Evolutionary conservation across 2,329 filamentous ascomycete genomes (phyloP).

Genomic region (Arthrobotrys pseudoclavata): DNA sequence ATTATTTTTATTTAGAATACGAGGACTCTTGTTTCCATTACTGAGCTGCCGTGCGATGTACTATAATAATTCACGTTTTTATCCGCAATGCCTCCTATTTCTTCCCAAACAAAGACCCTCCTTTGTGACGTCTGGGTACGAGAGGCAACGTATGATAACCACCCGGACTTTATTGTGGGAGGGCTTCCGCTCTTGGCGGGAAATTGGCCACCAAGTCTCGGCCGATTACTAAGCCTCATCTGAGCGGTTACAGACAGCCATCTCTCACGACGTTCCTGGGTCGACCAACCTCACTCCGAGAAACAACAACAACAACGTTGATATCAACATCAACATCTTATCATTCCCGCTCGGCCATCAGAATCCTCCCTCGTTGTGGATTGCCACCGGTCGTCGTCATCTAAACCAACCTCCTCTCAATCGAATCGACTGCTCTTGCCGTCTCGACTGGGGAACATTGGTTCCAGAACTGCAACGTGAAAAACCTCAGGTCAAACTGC

Average conservation of each 20-base stretch:
- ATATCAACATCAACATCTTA: constrained; percentile 2
- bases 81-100: no score
- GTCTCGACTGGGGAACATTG: background rate
- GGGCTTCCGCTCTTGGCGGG: background rate
- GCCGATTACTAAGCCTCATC: constrained; percentile 43
- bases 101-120: no score
- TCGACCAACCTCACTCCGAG: background rate
- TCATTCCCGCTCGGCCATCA: background rate
- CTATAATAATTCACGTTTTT: constrained; percentile 40
- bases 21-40: constrained; percentile 55
- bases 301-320: background rate
- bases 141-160: no score
- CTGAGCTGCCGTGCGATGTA: constrained; percentile 34
- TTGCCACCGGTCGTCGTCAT: background rate
- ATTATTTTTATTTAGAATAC: constrained; percentile 43
- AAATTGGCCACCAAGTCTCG: constrained; percentile 26
- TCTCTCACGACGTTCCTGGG: background rate
- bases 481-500: constrained; percentile 25
- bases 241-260: constrained; percentile 1
- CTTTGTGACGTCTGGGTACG: no score
- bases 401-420: background rate
- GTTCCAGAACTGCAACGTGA: constrained; percentile 12
- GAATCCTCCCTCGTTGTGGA: background rate
- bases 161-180: background rate
- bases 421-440: background rate